A percentile compares a stretch with the other conserved stretches of the same genome.
Conservation (phyloP, 768 basidiomycete species). For the Lactarius sp. region DNA sequence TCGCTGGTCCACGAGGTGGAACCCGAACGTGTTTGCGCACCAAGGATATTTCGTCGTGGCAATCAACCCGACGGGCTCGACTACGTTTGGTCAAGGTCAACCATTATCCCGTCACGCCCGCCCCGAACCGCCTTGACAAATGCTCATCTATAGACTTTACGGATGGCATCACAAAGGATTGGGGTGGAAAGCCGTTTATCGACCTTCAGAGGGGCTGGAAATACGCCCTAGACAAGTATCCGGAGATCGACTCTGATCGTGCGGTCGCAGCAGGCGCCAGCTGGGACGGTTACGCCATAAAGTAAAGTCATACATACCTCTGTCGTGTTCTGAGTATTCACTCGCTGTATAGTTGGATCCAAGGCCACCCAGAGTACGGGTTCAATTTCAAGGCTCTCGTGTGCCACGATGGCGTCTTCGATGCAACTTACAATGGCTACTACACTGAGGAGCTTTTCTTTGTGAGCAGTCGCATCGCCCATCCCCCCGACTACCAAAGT, state of each 20-base stretch:
- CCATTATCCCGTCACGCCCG: not conserved
- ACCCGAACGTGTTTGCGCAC: conserved; percentile 69
- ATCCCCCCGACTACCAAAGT: not conserved
- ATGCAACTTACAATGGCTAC: conserved; percentile 74
- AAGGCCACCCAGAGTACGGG: conserved; percentile 84
- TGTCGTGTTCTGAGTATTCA: conserved; percentile 9
- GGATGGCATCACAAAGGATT: conserved; percentile 74
- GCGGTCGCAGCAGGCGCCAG: conserved; percentile 76
- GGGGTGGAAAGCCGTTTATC: conserved; percentile 83
- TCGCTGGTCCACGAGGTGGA: conserved; percentile 90
- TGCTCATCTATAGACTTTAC: conserved; percentile 52
- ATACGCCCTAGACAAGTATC: conserved; percentile 56
- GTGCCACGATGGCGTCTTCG: conserved; percentile 92
- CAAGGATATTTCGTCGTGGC: conserved; percentile 86
- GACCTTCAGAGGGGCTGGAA: conserved; percentile 76
- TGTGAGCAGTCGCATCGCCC: conserved; percentile 42
- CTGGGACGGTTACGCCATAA: conserved; percentile 87
- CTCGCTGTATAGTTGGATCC: conserved; percentile 69
- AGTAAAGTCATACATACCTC: conserved; percentile 39
- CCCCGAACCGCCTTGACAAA: not conserved
- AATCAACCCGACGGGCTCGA: conserved; percentile 93
- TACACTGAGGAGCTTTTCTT: conserved; percentile 91
- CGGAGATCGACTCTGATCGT: conserved; percentile 56
- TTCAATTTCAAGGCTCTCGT: conserved; percentile 90
- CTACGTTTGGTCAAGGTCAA: conserved; percentile 83